Conservation (phyloP, 768 basidiomycete genomes). For the Lactarius evosmus region DNA sequence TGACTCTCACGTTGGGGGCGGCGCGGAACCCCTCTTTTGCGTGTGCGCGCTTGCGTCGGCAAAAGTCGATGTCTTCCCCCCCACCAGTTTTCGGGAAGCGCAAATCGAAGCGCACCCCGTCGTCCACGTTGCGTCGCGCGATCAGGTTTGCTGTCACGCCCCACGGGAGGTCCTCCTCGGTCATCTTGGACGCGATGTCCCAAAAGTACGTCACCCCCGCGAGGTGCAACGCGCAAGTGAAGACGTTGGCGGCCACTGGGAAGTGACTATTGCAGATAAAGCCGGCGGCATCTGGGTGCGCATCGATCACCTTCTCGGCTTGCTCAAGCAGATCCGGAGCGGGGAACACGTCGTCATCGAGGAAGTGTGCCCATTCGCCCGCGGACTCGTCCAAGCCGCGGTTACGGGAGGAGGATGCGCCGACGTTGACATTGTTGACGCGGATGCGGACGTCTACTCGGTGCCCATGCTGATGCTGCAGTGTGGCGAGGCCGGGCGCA, state of each 20-base stretch:
- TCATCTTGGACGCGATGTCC: constrained; percentile 54
- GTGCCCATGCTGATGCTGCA: constrained; percentile 41
- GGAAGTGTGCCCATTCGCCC: constrained; percentile 55
- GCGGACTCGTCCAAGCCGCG: constrained; percentile 52
- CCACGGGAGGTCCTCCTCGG: constrained; percentile 49
- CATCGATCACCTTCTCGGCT: constrained; percentile 47
- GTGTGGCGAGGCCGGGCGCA: constrained; percentile 39
- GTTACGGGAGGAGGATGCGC: constrained; percentile 55
- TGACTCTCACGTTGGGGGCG: constrained; percentile 48
- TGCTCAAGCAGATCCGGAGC: constrained; percentile 42
- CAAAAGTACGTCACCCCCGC: constrained; percentile 60
- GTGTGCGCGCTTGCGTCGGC: constrained; percentile 44
- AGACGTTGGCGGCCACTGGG: constrained; percentile 46
- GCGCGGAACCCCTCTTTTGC: constrained; percentile 45
- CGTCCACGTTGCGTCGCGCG: constrained; percentile 43
- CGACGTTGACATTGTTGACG: constrained; percentile 45
- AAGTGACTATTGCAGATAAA: constrained; percentile 54
- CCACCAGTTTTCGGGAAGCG: constrained; percentile 61
- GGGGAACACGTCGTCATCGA: constrained; percentile 58
- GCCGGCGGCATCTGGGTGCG: constrained; percentile 47
- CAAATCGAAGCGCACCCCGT: constrained; percentile 45
- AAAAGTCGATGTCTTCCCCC: constrained; percentile 62
- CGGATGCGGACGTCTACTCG: constrained; percentile 55
- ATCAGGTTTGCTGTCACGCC: constrained; percentile 62
- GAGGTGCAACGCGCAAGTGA: constrained; percentile 53